Evolutionary conservation across 176 grass and related monocot species (phyloP).

Genomic region (Carex littledalei): DNA sequence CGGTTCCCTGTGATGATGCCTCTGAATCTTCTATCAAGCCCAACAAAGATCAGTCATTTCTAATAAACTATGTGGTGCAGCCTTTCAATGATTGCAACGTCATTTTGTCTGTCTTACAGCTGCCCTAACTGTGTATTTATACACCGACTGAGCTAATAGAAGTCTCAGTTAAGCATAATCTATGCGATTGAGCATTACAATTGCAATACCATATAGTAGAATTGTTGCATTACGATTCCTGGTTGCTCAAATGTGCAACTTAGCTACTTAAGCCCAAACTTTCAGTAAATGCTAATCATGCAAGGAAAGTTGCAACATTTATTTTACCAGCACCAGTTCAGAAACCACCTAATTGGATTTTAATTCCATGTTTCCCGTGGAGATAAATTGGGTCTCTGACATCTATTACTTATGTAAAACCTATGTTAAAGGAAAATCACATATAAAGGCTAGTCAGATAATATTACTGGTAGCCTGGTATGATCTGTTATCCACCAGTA

Average conservation of each 20-base stretch:
- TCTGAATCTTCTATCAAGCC: neutral
- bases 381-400: neutral
- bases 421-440: neutral
- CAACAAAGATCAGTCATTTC: neutral
- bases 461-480: neutral
- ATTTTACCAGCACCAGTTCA: neutral
- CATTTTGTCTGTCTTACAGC: neutral
- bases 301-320: neutral
- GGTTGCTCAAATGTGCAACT: neutral
- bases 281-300: neutral
- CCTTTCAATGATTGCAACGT: neutral
- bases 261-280: neutral
- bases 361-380: conserved; percentile 1
- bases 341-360: neutral
- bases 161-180: neutral
- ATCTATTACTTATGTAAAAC: conserved; percentile 3
- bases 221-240: no score
- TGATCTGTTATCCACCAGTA: neutral
- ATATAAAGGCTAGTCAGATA: neutral
- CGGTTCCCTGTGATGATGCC: neutral
- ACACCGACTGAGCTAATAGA: neutral
- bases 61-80: neutral
- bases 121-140: neutral
- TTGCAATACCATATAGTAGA: no score
- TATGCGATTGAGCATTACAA: neutral